These are phyloP conservation scores for Multifurca ochricompacta DNA, from an alignment of 768 basidiomycete genomes.

Conservation along the genomic window DNA sequence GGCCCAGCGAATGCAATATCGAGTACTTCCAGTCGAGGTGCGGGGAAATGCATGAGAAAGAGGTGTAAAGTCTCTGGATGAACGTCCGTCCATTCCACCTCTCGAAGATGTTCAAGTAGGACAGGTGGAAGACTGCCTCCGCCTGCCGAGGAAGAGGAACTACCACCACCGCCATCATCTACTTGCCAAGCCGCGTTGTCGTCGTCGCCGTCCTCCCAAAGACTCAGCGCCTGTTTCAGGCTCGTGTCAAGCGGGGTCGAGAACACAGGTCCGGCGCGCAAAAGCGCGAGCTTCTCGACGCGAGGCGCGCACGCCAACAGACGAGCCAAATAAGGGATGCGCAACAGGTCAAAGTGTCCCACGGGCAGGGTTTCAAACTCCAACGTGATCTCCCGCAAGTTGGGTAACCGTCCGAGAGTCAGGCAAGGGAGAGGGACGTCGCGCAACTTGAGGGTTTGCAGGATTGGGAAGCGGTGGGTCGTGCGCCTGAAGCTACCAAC, in stretches of 20 bases:
- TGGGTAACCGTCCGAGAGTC: slow-evolving; percentile 8
- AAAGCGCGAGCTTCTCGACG: slow-evolving; percentile 8
- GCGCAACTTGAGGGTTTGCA: slow-evolving; percentile 7
- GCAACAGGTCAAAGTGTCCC: slow-evolving; percentile 2
- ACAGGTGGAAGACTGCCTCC: slow-evolving; percentile 14
- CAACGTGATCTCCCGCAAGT: slow-evolving; percentile 15
- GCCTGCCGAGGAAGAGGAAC: too few species aligned
- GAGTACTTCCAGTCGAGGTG: slow-evolving; percentile 5
- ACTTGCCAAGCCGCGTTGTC: slow-evolving; percentile 1
- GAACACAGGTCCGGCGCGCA: slow-evolving; percentile 10
- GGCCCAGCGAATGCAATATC: slow-evolving; percentile 9
- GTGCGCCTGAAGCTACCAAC: slow-evolving; percentile 5
- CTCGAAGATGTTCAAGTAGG: slow-evolving; percentile 12
- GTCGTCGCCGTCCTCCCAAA: slow-evolving; percentile 5
- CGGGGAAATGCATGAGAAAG: slow-evolving; percentile 13
- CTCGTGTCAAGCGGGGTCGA: slow-evolving; percentile 1
- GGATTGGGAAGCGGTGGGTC: slow-evolving; percentile 8
- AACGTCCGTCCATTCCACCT: slow-evolving; percentile 15
- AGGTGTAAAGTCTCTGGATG: slow-evolving; percentile 10
- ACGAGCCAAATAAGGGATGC: slow-evolving; percentile 9
- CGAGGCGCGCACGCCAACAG: slow-evolving; percentile 13
- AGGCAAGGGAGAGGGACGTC: slow-evolving; percentile 12
- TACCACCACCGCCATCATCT: neutral
- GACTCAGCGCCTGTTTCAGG: neutral
- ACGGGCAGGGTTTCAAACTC: neutral